Evolutionary conservation across 2,329 filamentous ascomycete genomes (phyloP).

Genomic region (Lecanoromycetidae sp.): DNA sequence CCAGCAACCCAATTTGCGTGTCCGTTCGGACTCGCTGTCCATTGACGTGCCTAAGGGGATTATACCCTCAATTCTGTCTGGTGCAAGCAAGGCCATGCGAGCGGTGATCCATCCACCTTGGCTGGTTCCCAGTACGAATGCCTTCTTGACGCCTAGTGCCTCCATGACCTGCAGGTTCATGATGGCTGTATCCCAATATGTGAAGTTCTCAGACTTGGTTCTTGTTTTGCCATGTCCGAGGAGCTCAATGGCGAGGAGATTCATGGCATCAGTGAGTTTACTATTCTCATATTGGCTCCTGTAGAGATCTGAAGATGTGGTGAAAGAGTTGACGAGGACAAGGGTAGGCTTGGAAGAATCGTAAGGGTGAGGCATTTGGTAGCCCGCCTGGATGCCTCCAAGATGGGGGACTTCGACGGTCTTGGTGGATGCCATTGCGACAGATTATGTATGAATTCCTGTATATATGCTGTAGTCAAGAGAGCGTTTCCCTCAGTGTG

Average conservation of each 20-base stretch:
- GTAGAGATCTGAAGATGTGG: slow-evolving; percentile 37
- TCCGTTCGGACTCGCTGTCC: slow-evolving; percentile 37
- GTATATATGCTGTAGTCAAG: not conserved
- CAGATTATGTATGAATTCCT: not conserved
- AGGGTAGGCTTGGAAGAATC: slow-evolving; percentile 42
- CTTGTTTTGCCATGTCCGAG: slow-evolving; percentile 42
- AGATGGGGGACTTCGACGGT: slow-evolving; percentile 38
- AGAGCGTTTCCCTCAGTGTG: not conserved
- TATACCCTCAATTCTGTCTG: slow-evolving; percentile 39
- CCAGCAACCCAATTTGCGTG: slow-evolving; percentile 38
- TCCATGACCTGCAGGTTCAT: slow-evolving; percentile 27
- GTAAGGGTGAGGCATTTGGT: slow-evolving; percentile 33
- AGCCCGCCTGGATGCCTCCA: slow-evolving; percentile 37
- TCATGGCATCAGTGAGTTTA: slow-evolving; percentile 29
- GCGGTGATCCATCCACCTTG: slow-evolving; percentile 43
- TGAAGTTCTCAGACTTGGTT: slow-evolving; percentile 35
- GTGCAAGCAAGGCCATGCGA: slow-evolving; percentile 41
- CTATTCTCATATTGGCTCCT: slow-evolving; percentile 29
- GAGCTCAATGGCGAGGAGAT: slow-evolving; percentile 42
- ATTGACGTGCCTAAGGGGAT: slow-evolving; percentile 42
- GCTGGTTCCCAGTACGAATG: slow-evolving; percentile 35
- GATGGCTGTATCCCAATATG: slow-evolving; percentile 43
- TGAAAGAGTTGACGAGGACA: slow-evolving; percentile 41
- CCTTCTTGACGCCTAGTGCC: slow-evolving; percentile 20
- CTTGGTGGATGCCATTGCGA: slow-evolving; percentile 25